Percentiles rank a stretch among this genome's conserved stretches.
Conservation (phyloP, 257 asterid genomes). For the Anisodus tanguticus region DNA sequence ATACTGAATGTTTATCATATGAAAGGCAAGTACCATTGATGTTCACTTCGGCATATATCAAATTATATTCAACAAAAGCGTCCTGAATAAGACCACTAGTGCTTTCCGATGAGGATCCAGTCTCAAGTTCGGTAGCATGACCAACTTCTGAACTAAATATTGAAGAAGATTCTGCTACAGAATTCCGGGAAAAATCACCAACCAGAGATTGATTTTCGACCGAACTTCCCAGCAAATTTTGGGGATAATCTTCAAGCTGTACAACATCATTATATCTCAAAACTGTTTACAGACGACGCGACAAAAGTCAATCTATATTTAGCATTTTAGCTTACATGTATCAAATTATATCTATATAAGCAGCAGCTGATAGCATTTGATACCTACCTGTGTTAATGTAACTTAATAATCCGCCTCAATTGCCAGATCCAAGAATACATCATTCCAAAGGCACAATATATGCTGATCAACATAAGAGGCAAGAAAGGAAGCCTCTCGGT, state of each 20-base stretch:
- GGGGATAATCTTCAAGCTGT: constrained; percentile 61
- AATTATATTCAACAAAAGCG: constrained; percentile 41
- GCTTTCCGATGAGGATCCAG: constrained; percentile 50
- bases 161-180: constrained; percentile 46
- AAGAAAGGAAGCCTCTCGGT: constrained; percentile 75
- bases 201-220: constrained; percentile 33
- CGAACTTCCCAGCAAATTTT: not conserved
- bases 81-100: constrained; percentile 42
- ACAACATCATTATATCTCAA: constrained; percentile 11
- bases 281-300: not conserved
- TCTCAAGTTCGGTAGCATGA: constrained; percentile 39
- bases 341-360: not conserved
- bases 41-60: constrained; percentile 45
- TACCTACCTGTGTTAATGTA: constrained; percentile 31
- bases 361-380: not conserved
- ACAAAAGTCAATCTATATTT: not conserved
- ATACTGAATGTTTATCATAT: constrained; percentile 36
- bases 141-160: constrained; percentile 54
- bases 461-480: constrained; percentile 79
- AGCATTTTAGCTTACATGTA: not conserved
- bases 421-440: constrained; percentile 93
- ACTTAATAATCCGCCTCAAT: constrained; percentile 45
- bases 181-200: constrained; percentile 44
- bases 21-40: constrained; percentile 30
- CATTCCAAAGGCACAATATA: constrained; percentile 74